These are phyloP conservation scores for Russula lepida DNA, from an alignment of 768 basidiomycete genomes.

Conservation along the genomic window DNA sequence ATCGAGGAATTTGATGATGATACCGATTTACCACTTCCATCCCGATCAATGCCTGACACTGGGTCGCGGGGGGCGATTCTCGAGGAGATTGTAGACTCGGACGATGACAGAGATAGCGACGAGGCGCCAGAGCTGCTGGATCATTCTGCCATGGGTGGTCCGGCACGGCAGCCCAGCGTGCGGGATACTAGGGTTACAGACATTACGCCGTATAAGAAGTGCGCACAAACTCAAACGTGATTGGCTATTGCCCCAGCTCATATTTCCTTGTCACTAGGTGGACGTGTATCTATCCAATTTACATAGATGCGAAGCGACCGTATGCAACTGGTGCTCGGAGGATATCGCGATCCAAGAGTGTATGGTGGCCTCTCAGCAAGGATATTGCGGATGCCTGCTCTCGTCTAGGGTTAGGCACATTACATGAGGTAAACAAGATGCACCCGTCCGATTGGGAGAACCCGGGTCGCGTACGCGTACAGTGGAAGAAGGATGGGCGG, in stretches of 20 bases:
- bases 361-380: conserved; percentile 95
- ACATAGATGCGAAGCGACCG: conserved; percentile 90
- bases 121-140: conserved; percentile 27
- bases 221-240: conserved; percentile 26
- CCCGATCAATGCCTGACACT: conserved; percentile 52
- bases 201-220: conserved; percentile 81
- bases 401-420: conserved; percentile 64
- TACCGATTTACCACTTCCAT: conserved; percentile 79
- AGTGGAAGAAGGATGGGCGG: conserved; percentile 75
- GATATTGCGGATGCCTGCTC: conserved; percentile 83
- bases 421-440: conserved; percentile 84
- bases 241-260: conserved; percentile 12
- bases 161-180: conserved; percentile 22
- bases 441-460: conserved; percentile 99
- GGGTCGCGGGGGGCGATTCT: conserved; percentile 69
- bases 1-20: conserved; percentile 90
- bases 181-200: conserved; percentile 42
- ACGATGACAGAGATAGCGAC: conserved; percentile 35
- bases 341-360: conserved; percentile 63
- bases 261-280: conserved; percentile 46
- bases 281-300: conserved; percentile 95
- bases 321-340: conserved; percentile 78
- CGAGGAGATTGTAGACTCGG: conserved; percentile 51
- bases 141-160: conserved; percentile 52
- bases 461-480: conserved; percentile 88